Conservation (phyloP, 2,329 filamentous ascomycete genomes). For the Metarhizium album region DNA sequence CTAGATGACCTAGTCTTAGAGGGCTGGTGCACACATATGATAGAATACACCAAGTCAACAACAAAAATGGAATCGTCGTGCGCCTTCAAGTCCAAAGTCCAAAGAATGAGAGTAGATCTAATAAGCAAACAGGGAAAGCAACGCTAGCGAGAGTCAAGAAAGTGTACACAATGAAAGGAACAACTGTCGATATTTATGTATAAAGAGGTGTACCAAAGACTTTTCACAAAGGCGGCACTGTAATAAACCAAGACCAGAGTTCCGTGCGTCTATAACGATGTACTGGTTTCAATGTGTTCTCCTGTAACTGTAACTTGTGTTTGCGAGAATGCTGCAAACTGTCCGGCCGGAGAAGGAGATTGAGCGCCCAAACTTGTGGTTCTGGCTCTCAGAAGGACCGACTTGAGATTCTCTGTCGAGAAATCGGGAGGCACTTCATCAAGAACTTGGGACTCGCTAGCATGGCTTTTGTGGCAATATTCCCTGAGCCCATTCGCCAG, state of each 20-base stretch:
- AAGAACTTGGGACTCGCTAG: conserved; percentile 25
- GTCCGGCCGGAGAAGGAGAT: conserved; percentile 31
- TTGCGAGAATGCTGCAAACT: conserved; percentile 36
- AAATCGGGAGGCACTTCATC: conserved; percentile 19
- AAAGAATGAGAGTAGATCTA: conserved; percentile 1
- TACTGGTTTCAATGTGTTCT: conserved; percentile 20
- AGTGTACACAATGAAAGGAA: not conserved
- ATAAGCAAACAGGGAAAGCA: not conserved
- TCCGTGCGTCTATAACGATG: not conserved
- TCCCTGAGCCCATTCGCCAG: conserved; percentile 13
- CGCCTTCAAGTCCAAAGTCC: not conserved
- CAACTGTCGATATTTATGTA: not conserved
- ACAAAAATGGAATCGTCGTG: not conserved
- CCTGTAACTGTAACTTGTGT: conserved; percentile 19
- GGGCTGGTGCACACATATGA: not conserved
- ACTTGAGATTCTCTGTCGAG: conserved; percentile 19
- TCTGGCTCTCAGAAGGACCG: conserved; percentile 29
- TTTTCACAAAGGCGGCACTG: not conserved
- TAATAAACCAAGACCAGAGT: not conserved
- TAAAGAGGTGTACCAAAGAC: not conserved
- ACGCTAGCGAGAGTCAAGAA: not conserved
- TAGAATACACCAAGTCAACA: not conserved
- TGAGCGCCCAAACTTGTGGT: conserved; percentile 35
- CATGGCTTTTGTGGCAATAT: conserved; percentile 25
- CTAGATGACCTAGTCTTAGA: not conserved